phyloP scores from a whole-genome alignment of 768 basidiomycete species.

The Lactarius akahatsu region DNA sequence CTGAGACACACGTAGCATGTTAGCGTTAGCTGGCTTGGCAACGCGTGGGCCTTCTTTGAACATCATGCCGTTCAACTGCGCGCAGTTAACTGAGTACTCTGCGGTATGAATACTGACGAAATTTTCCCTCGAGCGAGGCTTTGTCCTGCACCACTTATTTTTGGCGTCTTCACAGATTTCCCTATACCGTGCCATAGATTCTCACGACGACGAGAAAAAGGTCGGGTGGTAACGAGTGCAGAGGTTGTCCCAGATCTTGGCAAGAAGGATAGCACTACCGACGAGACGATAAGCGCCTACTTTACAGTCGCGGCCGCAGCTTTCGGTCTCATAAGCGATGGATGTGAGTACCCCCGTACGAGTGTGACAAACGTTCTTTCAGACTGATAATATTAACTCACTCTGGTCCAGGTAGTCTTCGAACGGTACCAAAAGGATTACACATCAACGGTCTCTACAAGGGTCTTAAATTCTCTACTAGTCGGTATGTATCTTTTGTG shows the following conservation, averaged over 20 bases:
- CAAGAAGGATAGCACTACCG: slow-evolving; percentile 7
- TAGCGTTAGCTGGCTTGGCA: background rate
- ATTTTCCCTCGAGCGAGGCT: background rate
- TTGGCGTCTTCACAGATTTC: background rate
- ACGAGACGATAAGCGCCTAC: slow-evolving; percentile 52
- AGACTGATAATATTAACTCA: slow-evolving; percentile 22
- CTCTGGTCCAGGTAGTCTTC: slow-evolving; percentile 54
- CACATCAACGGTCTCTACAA: slow-evolving; percentile 59
- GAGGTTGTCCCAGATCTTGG: slow-evolving; percentile 13
- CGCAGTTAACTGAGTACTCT: background rate
- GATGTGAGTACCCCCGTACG: slow-evolving; percentile 41
- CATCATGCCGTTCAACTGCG: background rate
- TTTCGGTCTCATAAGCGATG: slow-evolving; percentile 65
- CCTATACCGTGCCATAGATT: slow-evolving; percentile 2
- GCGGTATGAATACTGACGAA: slow-evolving; percentile 8
- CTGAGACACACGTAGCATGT: background rate
- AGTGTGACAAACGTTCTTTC: slow-evolving; percentile 6
- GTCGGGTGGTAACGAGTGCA: background rate
- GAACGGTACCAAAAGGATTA: slow-evolving; percentile 62
- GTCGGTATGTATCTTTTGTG: slow-evolving; percentile 47
- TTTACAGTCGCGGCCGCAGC: slow-evolving; percentile 67
- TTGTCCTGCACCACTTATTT: slow-evolving; percentile 3
- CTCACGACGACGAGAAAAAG: slow-evolving; percentile 4
- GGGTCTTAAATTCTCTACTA: slow-evolving; percentile 67
- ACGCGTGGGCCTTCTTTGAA: slow-evolving; percentile 9